Conservation (phyloP, 495 filamentous ascomycete species). For the Tetracladium setigerum region DNA sequence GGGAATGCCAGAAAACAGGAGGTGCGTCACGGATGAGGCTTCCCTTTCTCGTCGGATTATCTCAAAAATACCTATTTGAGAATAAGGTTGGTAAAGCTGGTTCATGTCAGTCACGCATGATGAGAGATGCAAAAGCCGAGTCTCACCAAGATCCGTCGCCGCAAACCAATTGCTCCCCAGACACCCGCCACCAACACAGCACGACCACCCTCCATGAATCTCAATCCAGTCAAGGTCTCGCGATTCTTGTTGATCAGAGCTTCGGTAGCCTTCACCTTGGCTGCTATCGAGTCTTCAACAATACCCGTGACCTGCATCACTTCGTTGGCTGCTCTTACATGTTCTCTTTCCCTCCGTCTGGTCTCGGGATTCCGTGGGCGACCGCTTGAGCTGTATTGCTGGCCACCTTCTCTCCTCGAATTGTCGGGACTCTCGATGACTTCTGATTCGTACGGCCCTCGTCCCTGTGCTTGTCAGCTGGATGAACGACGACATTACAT, state of each 20-base stretch:
- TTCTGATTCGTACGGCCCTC: constrained; percentile 64
- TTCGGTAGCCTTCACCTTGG: constrained; percentile 5
- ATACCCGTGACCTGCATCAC: constrained; percentile 47
- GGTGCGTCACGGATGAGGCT: constrained; percentile 21
- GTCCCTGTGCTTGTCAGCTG: constrained; percentile 39
- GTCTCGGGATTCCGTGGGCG: constrained; percentile 57
- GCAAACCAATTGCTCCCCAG: constrained; percentile 45
- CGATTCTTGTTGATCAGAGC: constrained; percentile 4
- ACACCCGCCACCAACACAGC: constrained; percentile 32
- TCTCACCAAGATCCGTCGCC: constrained; percentile 41
- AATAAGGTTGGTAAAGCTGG: constrained; percentile 39
- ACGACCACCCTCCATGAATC: constrained; percentile 28
- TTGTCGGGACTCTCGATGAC: constrained; percentile 23
- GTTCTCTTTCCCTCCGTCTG: constrained; percentile 38
- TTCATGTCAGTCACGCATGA: not conserved
- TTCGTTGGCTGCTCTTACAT: constrained; percentile 48
- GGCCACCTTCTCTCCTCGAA: constrained; percentile 35
- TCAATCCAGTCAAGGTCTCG: constrained; percentile 28
- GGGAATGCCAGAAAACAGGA: constrained; percentile 16
- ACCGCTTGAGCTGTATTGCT: constrained; percentile 65
- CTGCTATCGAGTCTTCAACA: constrained; percentile 15
- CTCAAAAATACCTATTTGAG: constrained; percentile 29
- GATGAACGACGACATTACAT: not conserved
- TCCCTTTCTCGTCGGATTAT: constrained; percentile 24
- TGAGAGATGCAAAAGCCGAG: not conserved